These are phyloP conservation scores for Euphrasia arctica DNA, from an alignment of 305 asterid species.

Conservation along the genomic window DNA sequence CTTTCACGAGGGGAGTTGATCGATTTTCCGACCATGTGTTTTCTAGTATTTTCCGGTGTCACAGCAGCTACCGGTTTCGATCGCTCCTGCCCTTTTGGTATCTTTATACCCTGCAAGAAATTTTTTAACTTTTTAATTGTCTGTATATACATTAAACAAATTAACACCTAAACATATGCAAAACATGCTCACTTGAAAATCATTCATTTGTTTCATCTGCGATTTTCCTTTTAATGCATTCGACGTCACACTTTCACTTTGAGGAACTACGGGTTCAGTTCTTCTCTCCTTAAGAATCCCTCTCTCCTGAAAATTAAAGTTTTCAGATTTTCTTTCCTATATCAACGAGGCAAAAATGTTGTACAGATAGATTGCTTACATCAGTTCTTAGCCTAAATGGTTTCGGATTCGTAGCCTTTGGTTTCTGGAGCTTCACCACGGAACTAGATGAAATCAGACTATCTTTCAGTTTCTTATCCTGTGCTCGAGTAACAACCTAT, in stretches of 20 bases:
- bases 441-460: slow-evolving; percentile 25
- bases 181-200: slow-evolving; percentile 35
- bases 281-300: slow-evolving; percentile 73
- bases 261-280: slow-evolving; percentile 27
- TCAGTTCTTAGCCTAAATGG: slow-evolving; percentile 97
- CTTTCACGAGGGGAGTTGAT: slow-evolving; percentile 29
- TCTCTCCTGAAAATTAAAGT: slow-evolving; percentile 64
- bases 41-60: slow-evolving; percentile 27
- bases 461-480: slow-evolving; percentile 40
- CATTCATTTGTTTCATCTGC: slow-evolving; percentile 36
- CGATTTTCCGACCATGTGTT: slow-evolving; percentile 23
- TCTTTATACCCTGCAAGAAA: slow-evolving; percentile 16
- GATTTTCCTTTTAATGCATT: slow-evolving; percentile 33
- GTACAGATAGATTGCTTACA: slow-evolving; percentile 39
- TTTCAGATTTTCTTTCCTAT: slow-evolving; percentile 15
- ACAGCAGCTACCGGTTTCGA: slow-evolving; percentile 31
- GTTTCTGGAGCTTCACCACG: slow-evolving; percentile 61
- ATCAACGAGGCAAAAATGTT: slow-evolving; percentile 7
- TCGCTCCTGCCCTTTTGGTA: slow-evolving; percentile 31
- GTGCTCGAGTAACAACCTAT: slow-evolving; percentile 45
- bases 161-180: too few species aligned
- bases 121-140: too few species aligned
- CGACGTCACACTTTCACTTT: slow-evolving; percentile 32
- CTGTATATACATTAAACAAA: too few species aligned
- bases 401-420: slow-evolving; percentile 81